Evolutionary conservation across 306 rosid genomes (phyloP), one percentile per base, ranked within the genome.

Genomic region (Quercus ilex): DNA sequence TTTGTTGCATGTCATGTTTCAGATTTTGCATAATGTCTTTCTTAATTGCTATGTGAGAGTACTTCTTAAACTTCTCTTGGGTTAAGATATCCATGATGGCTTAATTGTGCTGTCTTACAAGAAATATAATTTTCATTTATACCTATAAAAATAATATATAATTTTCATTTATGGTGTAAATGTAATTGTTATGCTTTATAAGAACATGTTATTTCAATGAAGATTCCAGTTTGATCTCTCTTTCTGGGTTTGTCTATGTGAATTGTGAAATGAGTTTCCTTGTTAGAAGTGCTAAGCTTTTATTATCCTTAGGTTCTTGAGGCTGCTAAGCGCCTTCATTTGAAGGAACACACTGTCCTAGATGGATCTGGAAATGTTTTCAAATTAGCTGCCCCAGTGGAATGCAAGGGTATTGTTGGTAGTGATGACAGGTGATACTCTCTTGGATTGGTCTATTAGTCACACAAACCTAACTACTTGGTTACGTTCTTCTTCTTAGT

Each of bases 391-490:
- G 99, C 99, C 38, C 99, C 99, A 0, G 99, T 96, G 79, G 99
- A 96, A 85, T 93, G 98, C 91, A 96, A 96, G 89, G 99, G 99
- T 63, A 96, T 96, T 77, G 94, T 96, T 75, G 99, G 99, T 79
- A 94, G 99, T 73, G 99, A 96, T 85, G 99, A 91, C 91, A 81
- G 99, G 99, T 96, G 88, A 60, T 73, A 65, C 49, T 71, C 49
- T 78, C 59, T 20, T 64, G 43, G 64, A 65, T 79, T 79, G 11
- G 60, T 58, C 58, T 74, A 46, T 77, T 19, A 80, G 55, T 70
- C 73, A 38, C 38, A 31, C 78, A 18, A 20, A 7, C 41, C 55
- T n/a, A 5, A 20, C 15, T 23, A 43, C 57, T 67, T 76, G 60
- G 69, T 71, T 78, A 33, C 26, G 41, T 38, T 74, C 57, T 38